Evolutionary conservation across 2,329 filamentous ascomycete species (phyloP), one percentile per base, ranked within the genome.

Genomic region (Pseudogymnoascus sp.): DNA sequence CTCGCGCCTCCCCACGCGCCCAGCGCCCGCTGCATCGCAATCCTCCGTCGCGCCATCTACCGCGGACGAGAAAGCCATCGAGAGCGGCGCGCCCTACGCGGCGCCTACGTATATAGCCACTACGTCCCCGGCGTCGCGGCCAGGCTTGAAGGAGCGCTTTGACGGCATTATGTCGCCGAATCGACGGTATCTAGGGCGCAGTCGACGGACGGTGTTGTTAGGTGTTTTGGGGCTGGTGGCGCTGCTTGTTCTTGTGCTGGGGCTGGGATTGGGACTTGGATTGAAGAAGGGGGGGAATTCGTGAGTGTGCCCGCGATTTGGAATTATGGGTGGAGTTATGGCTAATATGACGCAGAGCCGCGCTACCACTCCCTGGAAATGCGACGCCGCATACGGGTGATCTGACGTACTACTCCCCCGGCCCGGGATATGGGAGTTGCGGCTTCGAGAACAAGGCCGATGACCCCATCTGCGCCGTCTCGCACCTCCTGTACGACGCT

Each of bases 351-450:
- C 9, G 3, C 4, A 23, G 33, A 1, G 64, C 41, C 41, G 25
- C 65, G 60, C 74, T 84, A 5, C 81, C 82, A 3, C 75, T 84
- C 6, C 82, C 82, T 2, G 76, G 75, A 23, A 78, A 81, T 62
- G 76, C 77, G 9, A 76, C 79, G 1, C 78, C 80, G 0, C 84
- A 83, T 68, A 80, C 76, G 3, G 88, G 87, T 60, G 86, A 90
- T 59, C 72, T 90, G 60, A 91, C 87, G 0, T 92, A 86, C 75
- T 92, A 89, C 72, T 75, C 77, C 16, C 83, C 87, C 0, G 78
- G 74, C 8, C 83, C 87, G 0, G 77, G 74, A 3, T 78, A 90
- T 3, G 89, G 90, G 11, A 85, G 89, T 0, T 93, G 90, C 71
- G 90, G 89, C 4, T 73, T 81, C 33, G 78, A 75, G 1, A 84